Base-by-base conservation (phyloP, 306 rosid species). In the Cicer arietinum region DNA sequence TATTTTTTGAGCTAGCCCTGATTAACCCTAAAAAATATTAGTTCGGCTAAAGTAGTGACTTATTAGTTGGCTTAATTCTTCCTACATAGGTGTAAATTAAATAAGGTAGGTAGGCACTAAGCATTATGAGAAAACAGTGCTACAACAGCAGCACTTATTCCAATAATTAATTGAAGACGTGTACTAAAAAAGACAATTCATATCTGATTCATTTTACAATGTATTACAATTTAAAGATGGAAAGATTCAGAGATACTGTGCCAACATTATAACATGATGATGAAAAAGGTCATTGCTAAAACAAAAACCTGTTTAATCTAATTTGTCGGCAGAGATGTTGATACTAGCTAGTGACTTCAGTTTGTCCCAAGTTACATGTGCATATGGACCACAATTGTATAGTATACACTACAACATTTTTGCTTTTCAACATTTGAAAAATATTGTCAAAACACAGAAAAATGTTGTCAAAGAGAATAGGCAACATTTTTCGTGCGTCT, bases 311-410 rank as follows among this genome's bases (percentile, higher is more conserved):
- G 76, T 20, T 20, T 81, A 64, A 71, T 66, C 83, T 46, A 66
- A 74, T 20, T 61, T 84, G 88, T 85, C 84, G 87, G 85, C 46
- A 74, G 79, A 46, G 11, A 39, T 46, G 47, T 20, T 61, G 22
- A 30, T 35, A 35, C 10, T 35, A 6, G 4, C 17, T 17, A 13
- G 71, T 71, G 59, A 70, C 73, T 61, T 74, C 16, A 61, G 22
- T 16, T 22, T 77, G 80, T 74, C 71, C 70, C 10, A 6, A 11
- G 67, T 52, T 50, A 65, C 84, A 80, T 75, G 86, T 84, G 84
- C 75, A 12, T 1, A 76, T 58, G 85, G 83, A 14, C 74, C 80
- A 82, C 20, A 56, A 44, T 52, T 65, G 22, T 50, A 9, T 25
- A 30, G 71, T 35, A 54, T 68, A 62, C 40, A 8, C 16, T 14